phyloP scores from a whole-genome alignment of 106 monocot species.

The Gastrodia elata region DNA sequence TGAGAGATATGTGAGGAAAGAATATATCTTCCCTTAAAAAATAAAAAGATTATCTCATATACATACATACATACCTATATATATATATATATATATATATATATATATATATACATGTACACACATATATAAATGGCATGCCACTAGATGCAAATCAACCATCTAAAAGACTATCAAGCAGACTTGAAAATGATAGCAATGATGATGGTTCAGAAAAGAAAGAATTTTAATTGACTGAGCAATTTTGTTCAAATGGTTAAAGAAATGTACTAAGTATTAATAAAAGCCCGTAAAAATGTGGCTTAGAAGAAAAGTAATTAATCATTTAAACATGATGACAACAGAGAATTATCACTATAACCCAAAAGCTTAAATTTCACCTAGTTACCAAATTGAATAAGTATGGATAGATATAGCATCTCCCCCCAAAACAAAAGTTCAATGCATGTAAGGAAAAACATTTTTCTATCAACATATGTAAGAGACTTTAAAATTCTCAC shows the following conservation, averaged over 20 bases:
- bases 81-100: too few species aligned
- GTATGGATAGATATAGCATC: not conserved
- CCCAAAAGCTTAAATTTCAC: not conserved
- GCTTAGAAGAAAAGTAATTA: not conserved
- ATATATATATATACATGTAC: too few species aligned
- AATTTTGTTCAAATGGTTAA: too few species aligned
- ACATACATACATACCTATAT: too few species aligned
- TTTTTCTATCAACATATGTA: not conserved
- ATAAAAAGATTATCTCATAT: too few species aligned
- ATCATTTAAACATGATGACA: not conserved
- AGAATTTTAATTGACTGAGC: too few species aligned
- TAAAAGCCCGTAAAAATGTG: too few species aligned
- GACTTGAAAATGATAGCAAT: not conserved
- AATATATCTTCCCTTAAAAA: too few species aligned
- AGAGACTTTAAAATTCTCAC: not conserved
- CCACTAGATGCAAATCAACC: not conserved
- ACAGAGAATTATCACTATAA: not conserved
- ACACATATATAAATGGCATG: too few species aligned
- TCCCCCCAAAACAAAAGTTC: not conserved
- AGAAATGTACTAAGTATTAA: too few species aligned
- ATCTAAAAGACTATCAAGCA: not conserved
- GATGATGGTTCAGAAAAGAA: not conserved
- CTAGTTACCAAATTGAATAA: not conserved
- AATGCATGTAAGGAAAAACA: not conserved
- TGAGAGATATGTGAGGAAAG: too few species aligned